A percentile compares a stretch with the other conserved stretches of the same genome.
phyloP scores from a whole-genome alignment of 2,329 filamentous ascomycete species.

The Phialophora tarda region DNA sequence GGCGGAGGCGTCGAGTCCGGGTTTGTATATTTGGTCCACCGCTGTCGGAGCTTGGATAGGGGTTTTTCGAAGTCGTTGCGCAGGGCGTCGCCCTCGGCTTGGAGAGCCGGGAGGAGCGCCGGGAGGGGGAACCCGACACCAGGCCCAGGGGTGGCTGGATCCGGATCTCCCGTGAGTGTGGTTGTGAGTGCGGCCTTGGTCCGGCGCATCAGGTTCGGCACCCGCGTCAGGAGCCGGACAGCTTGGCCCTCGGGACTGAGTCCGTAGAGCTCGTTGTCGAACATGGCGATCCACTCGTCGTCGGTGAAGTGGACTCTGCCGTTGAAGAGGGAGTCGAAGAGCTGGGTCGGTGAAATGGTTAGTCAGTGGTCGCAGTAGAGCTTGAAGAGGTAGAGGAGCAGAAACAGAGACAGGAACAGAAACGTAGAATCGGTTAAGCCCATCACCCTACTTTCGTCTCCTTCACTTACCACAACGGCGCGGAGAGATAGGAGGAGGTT shows the following conservation, averaged over 20 bases:
- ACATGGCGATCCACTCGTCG: conserved; percentile 27
- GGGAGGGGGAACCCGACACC: no score
- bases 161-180: no score
- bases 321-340: conserved; percentile 30
- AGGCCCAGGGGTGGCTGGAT: no score
- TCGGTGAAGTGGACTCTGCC: conserved; percentile 23
- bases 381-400: not conserved
- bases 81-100: conserved; percentile 3
- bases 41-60: conserved; percentile 13
- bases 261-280: conserved; percentile 42
- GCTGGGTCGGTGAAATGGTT: conserved; percentile 6
- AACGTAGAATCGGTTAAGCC: no score
- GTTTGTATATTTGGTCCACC: conserved; percentile 20
- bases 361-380: not conserved
- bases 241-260: conserved; percentile 43
- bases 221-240: conserved; percentile 42
- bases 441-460: not conserved
- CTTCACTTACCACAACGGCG: conserved; percentile 29
- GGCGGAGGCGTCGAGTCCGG: conserved; percentile 3
- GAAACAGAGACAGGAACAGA: not conserved
- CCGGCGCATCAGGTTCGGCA: conserved; percentile 44
- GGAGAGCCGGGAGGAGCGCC: not conserved
- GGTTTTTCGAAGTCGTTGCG: conserved; percentile 16
- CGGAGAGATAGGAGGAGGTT: conserved; percentile 25
- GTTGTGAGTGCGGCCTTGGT: conserved; percentile 20